Percentiles rank a stretch among this genome's conserved stretches.
Evolutionary conservation across 1,284 basidiomycete species (phyloP).

Genomic region (Rhodofomes roseus): DNA sequence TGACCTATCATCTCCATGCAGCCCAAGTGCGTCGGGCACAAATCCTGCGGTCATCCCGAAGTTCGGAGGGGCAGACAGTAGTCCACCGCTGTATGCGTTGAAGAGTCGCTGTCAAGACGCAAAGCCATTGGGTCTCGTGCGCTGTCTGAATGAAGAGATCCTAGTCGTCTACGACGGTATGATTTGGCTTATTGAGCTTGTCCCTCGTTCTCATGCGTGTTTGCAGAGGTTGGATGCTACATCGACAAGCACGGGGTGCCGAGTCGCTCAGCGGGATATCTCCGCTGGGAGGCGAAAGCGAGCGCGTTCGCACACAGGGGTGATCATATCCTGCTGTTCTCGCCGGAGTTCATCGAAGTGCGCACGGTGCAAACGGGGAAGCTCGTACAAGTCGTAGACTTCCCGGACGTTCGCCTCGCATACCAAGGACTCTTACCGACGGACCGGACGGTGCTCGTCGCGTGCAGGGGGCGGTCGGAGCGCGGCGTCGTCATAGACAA

Average conservation of each 20-base stretch:
- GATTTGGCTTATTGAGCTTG: too few species aligned
- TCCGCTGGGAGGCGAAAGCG: slow-evolving; percentile 74
- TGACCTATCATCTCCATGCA: slow-evolving; percentile 14
- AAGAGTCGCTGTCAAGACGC: slow-evolving; percentile 55
- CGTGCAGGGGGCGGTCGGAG: slow-evolving; percentile 52
- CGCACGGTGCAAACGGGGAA: slow-evolving; percentile 57
- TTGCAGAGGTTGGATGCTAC: slow-evolving; percentile 60
- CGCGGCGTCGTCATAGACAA: slow-evolving; percentile 54
- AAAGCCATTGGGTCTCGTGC: slow-evolving; percentile 66
- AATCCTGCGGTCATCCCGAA: slow-evolving; percentile 56
- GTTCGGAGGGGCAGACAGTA: slow-evolving; percentile 41
- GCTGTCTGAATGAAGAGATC: slow-evolving; percentile 51
- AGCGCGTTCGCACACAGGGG: slow-evolving; percentile 55
- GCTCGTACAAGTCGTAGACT: slow-evolving; percentile 75
- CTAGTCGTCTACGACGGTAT: slow-evolving; percentile 71
- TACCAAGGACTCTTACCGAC: slow-evolving; percentile 39
- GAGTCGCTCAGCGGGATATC: slow-evolving; percentile 52
- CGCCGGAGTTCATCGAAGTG: slow-evolving; percentile 68
- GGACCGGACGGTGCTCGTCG: slow-evolving; percentile 52
- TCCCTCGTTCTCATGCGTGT: not conserved
- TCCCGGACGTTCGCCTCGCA: slow-evolving; percentile 59
- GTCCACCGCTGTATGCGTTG: slow-evolving; percentile 43
- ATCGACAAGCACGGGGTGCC: slow-evolving; percentile 67
- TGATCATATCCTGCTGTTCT: slow-evolving; percentile 66
- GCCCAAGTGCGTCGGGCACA: slow-evolving; percentile 33